Base-by-base conservation (phyloP, 352 stramenopile species). In the Pythium pyrilobum region DNA sequence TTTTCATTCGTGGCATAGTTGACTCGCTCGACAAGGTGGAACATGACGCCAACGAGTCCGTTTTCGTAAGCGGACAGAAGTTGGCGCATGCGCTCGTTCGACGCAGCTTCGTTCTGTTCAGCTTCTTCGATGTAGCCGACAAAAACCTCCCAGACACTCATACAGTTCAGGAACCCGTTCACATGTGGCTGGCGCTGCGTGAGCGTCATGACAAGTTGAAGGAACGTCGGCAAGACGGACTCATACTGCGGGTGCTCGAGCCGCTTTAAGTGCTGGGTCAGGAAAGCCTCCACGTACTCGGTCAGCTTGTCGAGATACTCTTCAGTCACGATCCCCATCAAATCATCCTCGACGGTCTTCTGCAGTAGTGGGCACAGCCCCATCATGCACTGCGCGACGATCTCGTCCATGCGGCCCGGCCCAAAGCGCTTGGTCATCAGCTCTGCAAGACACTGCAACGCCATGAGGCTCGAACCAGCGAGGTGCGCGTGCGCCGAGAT, bases 101-200 rank as follows among this genome's bases (percentile, higher is more conserved):
- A 64, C 4, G 74, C 75, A 5, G 64, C 72, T 66, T 87, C 80
- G 33, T 87, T 77, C 33, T 84, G 72, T 50, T 91, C 77, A 2
- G 77, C 66, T 50, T 91, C 80, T 59, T 93, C 82, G 46, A 93
- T 76, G 44, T 91, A 89, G 16, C 72, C 71, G 15, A 93, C 80
- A 45, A 93, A 87, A 6, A 93, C 78, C 24, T 93, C 80, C 82
- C 82, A 93, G 7, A 91, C 73, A 23, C 68, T 80, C 31, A 93
- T 50, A 40, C 82, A 93, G 55, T 91, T 89, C 39, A 91, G 50
- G 38, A 91, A 87, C 1, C 80, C 82, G 28, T 74, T 75, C 2
- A 87, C 68, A 40, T 91, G 78, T 4, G 78, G 78, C 67, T 93
- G 82, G 21, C 83, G 77, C 18, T 71, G 71, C 5, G 80, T 93